Evolutionary conservation across 2,329 filamentous ascomycete species (phyloP), one percentile per base, ranked within the genome.

Genomic region (Ceratocystis alfenasii): DNA sequence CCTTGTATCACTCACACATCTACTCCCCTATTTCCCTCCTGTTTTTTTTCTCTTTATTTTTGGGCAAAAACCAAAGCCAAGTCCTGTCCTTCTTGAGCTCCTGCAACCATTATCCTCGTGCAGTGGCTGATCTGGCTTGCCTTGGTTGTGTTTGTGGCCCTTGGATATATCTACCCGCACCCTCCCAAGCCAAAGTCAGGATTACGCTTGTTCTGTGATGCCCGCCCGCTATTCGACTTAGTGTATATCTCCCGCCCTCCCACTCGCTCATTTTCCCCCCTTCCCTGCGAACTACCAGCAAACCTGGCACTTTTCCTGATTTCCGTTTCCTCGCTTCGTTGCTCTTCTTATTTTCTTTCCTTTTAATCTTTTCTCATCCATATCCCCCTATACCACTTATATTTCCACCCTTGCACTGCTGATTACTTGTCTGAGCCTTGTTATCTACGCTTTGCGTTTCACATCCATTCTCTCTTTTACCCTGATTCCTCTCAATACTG

Each of bases 131-230:
- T n/a, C 22, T 59, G 55, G 55, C 55, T 20, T 30, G 30, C 55
- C n/a, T 17, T 20, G 25, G 30, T 36, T 25, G 8, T 59, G 7
- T 30, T 36, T 33, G 55, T 17, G 12, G 12, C 33, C 12, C 12
- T 59, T 30, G 6, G 53, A 28, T 30, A 25, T n/a, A 59, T 30
- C 55, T 33, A 59, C 15, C 41, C 41, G 44, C 22, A 62, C 41
- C 41, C 20, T 25, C 30, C 15, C 60, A 7, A 28, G 48, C 2
- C 55, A 28, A 59, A 59, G 55, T 15, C 55, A 59, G 55, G 55
- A 59, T 59, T 33, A 64, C 53, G 15, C 55, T 64, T 25, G 62
- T 50, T 62, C 10, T 64, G 65, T 46, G 62, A 65, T 30, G 55
- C 55, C 59, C 28, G 30, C 55, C 25, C 50, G 45, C 55, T 50